phyloP scores from a whole-genome alignment of 345 rosid genomes.

The Adansonia digitata region DNA sequence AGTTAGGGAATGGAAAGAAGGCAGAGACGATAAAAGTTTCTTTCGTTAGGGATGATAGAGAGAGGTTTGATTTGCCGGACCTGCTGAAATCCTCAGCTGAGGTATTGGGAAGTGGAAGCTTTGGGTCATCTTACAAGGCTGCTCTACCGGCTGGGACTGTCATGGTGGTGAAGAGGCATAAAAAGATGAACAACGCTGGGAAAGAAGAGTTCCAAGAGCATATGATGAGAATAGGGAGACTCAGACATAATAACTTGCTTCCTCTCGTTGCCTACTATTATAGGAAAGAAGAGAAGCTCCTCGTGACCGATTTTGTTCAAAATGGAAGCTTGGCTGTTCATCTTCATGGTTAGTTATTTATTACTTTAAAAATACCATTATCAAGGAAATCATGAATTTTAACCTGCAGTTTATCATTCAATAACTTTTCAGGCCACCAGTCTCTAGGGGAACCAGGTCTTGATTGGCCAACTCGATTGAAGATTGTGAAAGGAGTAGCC shows the following conservation, averaged over 20 bases:
- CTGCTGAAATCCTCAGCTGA: slow-evolving; percentile 84
- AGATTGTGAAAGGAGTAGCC: slow-evolving; percentile 67
- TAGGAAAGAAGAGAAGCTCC: slow-evolving; percentile 81
- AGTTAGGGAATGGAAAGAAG: slow-evolving; percentile 25
- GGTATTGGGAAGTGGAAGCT: slow-evolving; percentile 80
- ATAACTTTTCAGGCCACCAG: slow-evolving; percentile 37
- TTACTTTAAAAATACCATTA: neutral
- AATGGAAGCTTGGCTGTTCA: slow-evolving; percentile 75
- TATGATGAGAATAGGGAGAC: slow-evolving; percentile 72
- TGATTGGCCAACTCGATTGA: slow-evolving; percentile 68
- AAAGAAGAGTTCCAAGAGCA: slow-evolving; percentile 80
- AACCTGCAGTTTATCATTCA: neutral
- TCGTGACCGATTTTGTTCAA: slow-evolving; percentile 47
- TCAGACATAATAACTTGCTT: slow-evolving; percentile 64
- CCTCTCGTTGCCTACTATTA: slow-evolving; percentile 83
- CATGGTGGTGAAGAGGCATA: slow-evolving; percentile 88
- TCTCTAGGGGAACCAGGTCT: slow-evolving; percentile 46
- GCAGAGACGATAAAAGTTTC: slow-evolving; percentile 36
- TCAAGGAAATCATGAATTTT: no score
- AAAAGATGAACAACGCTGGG: slow-evolving; percentile 77
- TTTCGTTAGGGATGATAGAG: slow-evolving; percentile 64
- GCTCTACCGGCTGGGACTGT: slow-evolving; percentile 31
- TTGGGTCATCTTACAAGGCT: slow-evolving; percentile 80
- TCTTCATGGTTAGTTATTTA: slow-evolving; percentile 60
- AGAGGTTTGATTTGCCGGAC: slow-evolving; percentile 67